These are phyloP conservation scores for Aspergillus tamarii DNA, from an alignment of 2,329 filamentous ascomycete species.

Conservation along the genomic window DNA sequence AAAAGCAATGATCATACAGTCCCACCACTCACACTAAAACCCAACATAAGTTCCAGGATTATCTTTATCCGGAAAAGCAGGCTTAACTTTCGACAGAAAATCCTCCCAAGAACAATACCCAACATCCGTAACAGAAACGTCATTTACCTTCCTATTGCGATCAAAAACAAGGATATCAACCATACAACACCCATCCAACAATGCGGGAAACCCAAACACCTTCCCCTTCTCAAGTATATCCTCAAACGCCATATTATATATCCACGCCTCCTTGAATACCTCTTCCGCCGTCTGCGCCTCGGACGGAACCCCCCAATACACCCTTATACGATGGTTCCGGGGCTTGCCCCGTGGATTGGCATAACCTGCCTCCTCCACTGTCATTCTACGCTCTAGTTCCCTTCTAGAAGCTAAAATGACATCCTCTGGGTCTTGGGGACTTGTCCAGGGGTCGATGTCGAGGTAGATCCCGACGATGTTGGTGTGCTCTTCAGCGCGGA, in stretches of 20 bases:
- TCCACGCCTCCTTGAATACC: neutral
- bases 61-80: neutral
- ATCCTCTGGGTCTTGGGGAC: neutral
- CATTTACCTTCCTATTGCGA: too few relatives aligned
- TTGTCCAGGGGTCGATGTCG: neutral
- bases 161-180: neutral
- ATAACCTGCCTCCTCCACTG: neutral
- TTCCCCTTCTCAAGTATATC: neutral
- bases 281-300: neutral
- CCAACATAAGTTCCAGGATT: neutral
- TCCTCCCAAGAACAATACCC: neutral
- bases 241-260: neutral
- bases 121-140: neutral
- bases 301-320: neutral
- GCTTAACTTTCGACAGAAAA: neutral
- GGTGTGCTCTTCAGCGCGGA: neutral
- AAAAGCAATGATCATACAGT: neutral
- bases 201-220: neutral
- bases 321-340: neutral
- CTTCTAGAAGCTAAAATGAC: neutral
- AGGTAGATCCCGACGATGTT: neutral
- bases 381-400: neutral
- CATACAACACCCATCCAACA: neutral
- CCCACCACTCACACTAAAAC: neutral
- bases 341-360: neutral